A percentile compares a stretch with the other conserved stretches of the same genome.
Conservation (phyloP, 2,329 filamentous ascomycete species). For the Sphaerulina vaccinii region DNA sequence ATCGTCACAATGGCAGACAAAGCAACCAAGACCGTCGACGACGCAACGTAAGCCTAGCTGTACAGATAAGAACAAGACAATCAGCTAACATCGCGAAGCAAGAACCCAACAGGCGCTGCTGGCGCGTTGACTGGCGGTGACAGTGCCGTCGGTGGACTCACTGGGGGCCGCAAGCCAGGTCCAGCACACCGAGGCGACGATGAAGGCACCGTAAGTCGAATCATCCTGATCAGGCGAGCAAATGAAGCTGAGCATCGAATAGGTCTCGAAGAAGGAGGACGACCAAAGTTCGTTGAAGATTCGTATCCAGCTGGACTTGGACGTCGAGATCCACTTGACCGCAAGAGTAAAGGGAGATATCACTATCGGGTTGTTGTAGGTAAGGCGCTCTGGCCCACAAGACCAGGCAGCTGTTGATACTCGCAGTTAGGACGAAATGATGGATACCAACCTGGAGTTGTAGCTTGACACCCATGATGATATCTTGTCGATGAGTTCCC, state of each 20-base stretch:
- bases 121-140: constrained; percentile 10
- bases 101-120: constrained; percentile 1
- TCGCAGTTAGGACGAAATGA: constrained; percentile 1
- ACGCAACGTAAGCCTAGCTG: constrained; percentile 2
- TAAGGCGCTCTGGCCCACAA: background rate
- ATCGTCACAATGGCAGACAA: constrained; percentile 7
- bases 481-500: background rate
- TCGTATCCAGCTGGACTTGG: constrained; percentile 32
- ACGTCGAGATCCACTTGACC: constrained; percentile 34
- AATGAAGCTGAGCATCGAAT: background rate
- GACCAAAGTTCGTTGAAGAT: constrained; percentile 33
- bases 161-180: constrained; percentile 1
- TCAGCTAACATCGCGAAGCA: background rate
- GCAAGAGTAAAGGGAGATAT: constrained; percentile 33
- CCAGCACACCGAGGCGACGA: constrained; percentile 2
- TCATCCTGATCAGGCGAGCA: background rate
- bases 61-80: background rate
- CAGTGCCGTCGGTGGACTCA: constrained; percentile 8
- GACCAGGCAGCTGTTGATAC: background rate
- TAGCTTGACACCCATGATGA: background rate
- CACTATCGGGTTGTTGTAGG: constrained; percentile 33
- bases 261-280: constrained; percentile 16
- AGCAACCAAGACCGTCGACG: constrained; percentile 13
- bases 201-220: constrained; percentile 5
- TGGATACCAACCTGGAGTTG: background rate